A percentile compares a stretch with the other conserved stretches of the same genome.
Evolutionary conservation across 495 filamentous ascomycete species (phyloP).

Genomic region (Alectoria sarmentosa): DNA sequence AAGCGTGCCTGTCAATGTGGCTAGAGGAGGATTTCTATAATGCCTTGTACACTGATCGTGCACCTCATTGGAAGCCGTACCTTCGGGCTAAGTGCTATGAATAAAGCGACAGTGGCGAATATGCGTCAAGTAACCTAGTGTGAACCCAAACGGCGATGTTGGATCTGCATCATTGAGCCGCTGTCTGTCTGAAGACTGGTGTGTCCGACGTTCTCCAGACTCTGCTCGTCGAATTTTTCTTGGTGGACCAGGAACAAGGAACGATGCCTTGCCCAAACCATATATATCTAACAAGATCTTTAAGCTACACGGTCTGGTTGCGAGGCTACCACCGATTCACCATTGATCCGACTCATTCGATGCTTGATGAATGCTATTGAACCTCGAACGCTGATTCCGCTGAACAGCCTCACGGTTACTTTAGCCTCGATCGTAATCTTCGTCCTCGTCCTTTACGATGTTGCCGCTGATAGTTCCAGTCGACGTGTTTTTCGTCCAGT

Average conservation of each 20-base stretch:
- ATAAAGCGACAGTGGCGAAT: not conserved
- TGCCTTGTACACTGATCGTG: not conserved
- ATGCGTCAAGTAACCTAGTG: not conserved
- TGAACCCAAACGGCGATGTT: not conserved
- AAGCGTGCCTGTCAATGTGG: not conserved
- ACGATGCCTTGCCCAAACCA: not conserved
- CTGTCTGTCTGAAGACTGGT: not conserved
- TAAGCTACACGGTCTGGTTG: not conserved
- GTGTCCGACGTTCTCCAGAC: not conserved
- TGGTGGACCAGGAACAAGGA: not conserved
- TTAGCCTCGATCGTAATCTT: not conserved
- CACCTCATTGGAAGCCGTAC: not conserved
- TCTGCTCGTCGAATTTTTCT: not conserved
- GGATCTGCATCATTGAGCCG: not conserved
- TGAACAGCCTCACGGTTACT: not conserved
- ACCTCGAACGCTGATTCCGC: not conserved
- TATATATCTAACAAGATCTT: not conserved
- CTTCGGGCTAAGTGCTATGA: not conserved
- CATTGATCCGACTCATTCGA: not conserved
- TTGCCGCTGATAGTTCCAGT: slow-evolving; percentile 12
- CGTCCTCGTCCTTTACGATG: not conserved
- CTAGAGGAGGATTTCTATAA: not conserved
- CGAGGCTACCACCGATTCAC: not conserved
- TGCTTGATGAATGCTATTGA: not conserved
- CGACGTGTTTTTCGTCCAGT: slow-evolving; percentile 20